These are phyloP conservation scores for Tuber melanosporum DNA, from an alignment of 495 filamentous ascomycete species.

Conservation along the genomic window DNA sequence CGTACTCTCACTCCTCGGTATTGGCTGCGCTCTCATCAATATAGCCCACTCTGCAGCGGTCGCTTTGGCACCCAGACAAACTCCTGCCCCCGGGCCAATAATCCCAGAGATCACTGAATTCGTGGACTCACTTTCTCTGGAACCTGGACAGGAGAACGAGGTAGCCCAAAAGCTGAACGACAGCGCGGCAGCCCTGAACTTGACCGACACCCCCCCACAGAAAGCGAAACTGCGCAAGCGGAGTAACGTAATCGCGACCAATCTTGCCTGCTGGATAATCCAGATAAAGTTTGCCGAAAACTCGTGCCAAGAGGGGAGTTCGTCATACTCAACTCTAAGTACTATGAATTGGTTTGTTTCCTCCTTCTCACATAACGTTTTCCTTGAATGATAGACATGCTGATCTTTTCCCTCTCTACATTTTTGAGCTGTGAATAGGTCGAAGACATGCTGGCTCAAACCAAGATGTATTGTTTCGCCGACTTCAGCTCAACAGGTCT, in stretches of 20 bases:
- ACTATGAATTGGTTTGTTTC: not conserved
- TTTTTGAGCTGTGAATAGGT: constrained; percentile 4
- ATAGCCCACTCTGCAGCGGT: not conserved
- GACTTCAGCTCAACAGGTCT: constrained; percentile 43
- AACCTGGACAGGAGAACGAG: not conserved
- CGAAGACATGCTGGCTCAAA: constrained; percentile 16
- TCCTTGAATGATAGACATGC: not conserved
- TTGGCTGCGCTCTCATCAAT: not conserved
- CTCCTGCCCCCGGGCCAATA: not conserved
- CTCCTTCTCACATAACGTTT: not conserved
- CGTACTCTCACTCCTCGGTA: not conserved
- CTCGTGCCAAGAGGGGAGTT: not conserved
- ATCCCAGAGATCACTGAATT: not conserved
- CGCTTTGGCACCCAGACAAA: not conserved
- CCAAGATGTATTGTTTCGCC: constrained; percentile 49
- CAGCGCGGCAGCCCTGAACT: not conserved
- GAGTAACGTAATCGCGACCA: not conserved
- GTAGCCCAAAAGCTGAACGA: not conserved
- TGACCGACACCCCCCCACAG: not conserved
- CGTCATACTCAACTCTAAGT: not conserved
- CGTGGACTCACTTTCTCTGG: not conserved
- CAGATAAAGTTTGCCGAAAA: not conserved
- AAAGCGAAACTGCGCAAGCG: not conserved
- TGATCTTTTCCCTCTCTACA: not conserved
- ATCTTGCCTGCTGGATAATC: not conserved